phyloP scores from a whole-genome alignment of 1,139 yeast species.

The Candida buenavistaensis region DNA sequence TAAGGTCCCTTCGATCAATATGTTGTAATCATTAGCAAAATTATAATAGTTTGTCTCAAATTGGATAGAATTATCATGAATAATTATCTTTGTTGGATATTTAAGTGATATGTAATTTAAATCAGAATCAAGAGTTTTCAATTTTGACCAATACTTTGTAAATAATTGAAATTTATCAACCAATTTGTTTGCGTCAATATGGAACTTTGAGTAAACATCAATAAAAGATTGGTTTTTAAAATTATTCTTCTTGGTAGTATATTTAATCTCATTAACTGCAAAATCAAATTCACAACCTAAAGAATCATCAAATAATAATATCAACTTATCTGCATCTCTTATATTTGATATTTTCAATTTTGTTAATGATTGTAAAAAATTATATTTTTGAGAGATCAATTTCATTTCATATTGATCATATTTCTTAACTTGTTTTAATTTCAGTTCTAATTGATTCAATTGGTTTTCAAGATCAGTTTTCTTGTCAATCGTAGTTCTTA shows the following conservation, averaged over 20 bases:
- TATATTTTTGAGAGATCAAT: slow-evolving; percentile 22
- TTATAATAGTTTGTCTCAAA: slow-evolving; percentile 16
- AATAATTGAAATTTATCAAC: slow-evolving; percentile 19
- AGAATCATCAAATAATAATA: slow-evolving; percentile 19
- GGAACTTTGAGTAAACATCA: slow-evolving; percentile 3
- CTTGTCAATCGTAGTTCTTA: slow-evolving; percentile 10
- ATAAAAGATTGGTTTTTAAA: slow-evolving; percentile 15
- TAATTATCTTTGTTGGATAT: slow-evolving; percentile 23
- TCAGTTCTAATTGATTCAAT: slow-evolving; percentile 19
- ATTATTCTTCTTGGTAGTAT: slow-evolving; percentile 4
- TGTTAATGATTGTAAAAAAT: slow-evolving; percentile 24
- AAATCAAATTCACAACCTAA: slow-evolving; percentile 18
- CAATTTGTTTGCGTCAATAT: slow-evolving; percentile 4
- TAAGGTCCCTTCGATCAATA: slow-evolving; percentile 5
- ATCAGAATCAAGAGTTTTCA: slow-evolving; percentile 27
- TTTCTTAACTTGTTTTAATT: slow-evolving; percentile 16
- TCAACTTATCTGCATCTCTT: slow-evolving; percentile 5
- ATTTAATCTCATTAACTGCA: slow-evolving; percentile 7
- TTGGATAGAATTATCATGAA: slow-evolving; percentile 5
- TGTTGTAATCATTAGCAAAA: slow-evolving; percentile 14
- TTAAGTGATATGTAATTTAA: slow-evolving; percentile 29
- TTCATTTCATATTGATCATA: slow-evolving; percentile 15
- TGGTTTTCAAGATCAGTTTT: slow-evolving; percentile 18
- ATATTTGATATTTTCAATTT: slow-evolving; percentile 15
- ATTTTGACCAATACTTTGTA: slow-evolving; percentile 20